A percentile compares a stretch with the other conserved stretches of the same genome.
Evolutionary conservation across 306 rosid genomes (phyloP).

Genomic region (Cucumis cinereus): DNA sequence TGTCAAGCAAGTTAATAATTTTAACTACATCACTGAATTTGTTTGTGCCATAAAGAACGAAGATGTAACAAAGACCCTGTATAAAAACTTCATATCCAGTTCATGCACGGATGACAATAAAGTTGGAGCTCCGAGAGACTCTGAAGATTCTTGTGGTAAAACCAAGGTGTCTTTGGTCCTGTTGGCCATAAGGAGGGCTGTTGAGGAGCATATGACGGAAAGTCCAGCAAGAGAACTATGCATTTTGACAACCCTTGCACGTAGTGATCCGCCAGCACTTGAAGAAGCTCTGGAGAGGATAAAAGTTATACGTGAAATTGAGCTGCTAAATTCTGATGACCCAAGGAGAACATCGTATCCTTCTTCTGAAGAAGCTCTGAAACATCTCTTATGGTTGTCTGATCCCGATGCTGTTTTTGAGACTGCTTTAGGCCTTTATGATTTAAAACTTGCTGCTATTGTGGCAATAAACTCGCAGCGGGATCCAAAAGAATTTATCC

Average conservation of each 20-base stretch:
- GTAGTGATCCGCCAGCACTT: conserved; percentile 80
- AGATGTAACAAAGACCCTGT: conserved; percentile 48
- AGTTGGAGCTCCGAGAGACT: conserved; percentile 23
- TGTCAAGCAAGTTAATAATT: conserved; percentile 73
- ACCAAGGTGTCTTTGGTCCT: conserved; percentile 70
- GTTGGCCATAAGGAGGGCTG: conserved; percentile 68
- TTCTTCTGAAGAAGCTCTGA: conserved; percentile 89
- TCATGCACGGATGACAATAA: conserved; percentile 29
- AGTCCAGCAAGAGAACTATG: conserved; percentile 86
- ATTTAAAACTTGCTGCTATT: conserved; percentile 84
- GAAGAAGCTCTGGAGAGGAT: conserved; percentile 92
- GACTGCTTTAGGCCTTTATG: conserved; percentile 94
- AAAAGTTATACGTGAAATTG: conserved; percentile 70
- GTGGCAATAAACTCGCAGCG: conserved; percentile 93
- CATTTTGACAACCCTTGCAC: conserved; percentile 91
- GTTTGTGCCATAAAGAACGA: conserved; percentile 84
- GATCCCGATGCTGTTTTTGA: conserved; percentile 84
- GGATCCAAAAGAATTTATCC: conserved; percentile 95
- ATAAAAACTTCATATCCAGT: conserved; percentile 34
- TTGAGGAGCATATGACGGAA: conserved; percentile 62
- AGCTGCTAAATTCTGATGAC: conserved; percentile 55
- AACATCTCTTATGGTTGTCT: conserved; percentile 89
- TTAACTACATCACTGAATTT: conserved; percentile 81
- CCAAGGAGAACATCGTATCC: conserved; percentile 40
- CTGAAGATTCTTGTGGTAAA: conserved; percentile 23